A percentile compares a stretch with the other conserved stretches of the same genome.
Evolutionary conservation across 495 filamentous ascomycete species (phyloP).

Genomic region (Margaritispora aquatica): DNA sequence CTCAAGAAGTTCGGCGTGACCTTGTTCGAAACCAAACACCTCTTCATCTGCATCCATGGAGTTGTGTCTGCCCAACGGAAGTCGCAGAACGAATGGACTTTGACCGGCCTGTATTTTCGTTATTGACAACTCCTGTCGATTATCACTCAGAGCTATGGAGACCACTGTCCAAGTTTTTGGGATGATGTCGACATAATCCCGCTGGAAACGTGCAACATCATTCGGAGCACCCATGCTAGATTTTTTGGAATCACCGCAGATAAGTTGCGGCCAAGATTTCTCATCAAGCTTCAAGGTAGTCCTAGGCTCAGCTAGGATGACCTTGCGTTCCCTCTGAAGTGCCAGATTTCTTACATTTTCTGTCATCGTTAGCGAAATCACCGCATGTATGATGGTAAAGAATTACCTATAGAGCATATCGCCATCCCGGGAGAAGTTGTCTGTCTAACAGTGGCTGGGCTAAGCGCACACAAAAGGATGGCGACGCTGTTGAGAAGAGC

Average conservation of each 20-base stretch:
- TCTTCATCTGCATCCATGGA: slow-evolving; percentile 76
- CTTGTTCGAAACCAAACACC: slow-evolving; percentile 74
- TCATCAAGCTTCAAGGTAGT: slow-evolving; percentile 25
- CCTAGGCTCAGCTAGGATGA: slow-evolving; percentile 39
- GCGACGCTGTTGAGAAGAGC: slow-evolving; percentile 53
- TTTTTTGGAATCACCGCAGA: slow-evolving; percentile 1
- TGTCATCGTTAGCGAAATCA: slow-evolving; percentile 30
- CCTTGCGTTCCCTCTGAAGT: slow-evolving; percentile 51
- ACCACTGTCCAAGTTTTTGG: slow-evolving; percentile 78
- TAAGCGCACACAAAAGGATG: slow-evolving; percentile 58
- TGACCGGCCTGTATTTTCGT: slow-evolving; percentile 67
- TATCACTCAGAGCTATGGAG: slow-evolving; percentile 77
- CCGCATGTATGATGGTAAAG: background rate
- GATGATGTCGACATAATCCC: slow-evolving; percentile 73
- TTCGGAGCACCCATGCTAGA: slow-evolving; percentile 27
- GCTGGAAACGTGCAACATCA: slow-evolving; percentile 53
- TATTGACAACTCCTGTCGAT: slow-evolving; percentile 72
- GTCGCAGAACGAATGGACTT: slow-evolving; percentile 73
- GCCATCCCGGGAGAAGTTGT: slow-evolving; percentile 51
- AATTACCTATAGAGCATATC: slow-evolving; percentile 34
- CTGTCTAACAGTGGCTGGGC: slow-evolving; percentile 33
- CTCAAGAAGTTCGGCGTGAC: slow-evolving; percentile 68
- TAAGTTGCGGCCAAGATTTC: slow-evolving; percentile 37
- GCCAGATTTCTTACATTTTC: slow-evolving; percentile 59
- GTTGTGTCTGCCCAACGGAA: slow-evolving; percentile 76